These are phyloP conservation scores for Magnaporthiopsis incrustans DNA, from an alignment of 2,329 filamentous ascomycete species.

Conservation along the genomic window DNA sequence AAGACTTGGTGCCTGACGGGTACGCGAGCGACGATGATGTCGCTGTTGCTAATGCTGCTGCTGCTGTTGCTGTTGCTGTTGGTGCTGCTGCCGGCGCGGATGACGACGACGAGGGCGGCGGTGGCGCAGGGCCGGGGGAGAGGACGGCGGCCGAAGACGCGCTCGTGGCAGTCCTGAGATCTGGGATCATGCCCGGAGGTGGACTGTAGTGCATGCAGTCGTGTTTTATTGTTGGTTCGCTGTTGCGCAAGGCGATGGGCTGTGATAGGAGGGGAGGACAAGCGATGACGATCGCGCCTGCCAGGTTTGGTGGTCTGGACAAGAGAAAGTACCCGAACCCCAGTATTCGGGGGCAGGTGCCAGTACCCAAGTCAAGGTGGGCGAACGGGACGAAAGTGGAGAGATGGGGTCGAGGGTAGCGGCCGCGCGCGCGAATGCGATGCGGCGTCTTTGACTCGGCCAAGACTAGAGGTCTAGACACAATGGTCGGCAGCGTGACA, in stretches of 20 bases:
- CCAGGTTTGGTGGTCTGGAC: not conserved
- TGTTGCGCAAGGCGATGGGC: not conserved
- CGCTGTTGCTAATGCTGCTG: not conserved
- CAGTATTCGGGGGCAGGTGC: not conserved
- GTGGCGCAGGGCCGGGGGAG: too few relatives aligned
- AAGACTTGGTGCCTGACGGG: too few relatives aligned
- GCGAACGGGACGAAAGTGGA: slow-evolving; percentile 3
- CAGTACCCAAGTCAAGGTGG: not conserved
- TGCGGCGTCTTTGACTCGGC: slow-evolving; percentile 1
- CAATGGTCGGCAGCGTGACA: not conserved
- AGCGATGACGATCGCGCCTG: slow-evolving; percentile 18
- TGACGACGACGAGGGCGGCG: slow-evolving; percentile 1
- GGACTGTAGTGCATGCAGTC: slow-evolving; percentile 24
- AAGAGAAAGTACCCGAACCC: slow-evolving; percentile 1
- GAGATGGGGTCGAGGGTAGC: not conserved
- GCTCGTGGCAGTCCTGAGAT: too few relatives aligned
- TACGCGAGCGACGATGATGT: too few relatives aligned
- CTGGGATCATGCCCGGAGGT: slow-evolving; percentile 21
- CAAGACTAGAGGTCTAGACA: not conserved
- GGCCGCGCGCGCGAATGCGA: too few relatives aligned
- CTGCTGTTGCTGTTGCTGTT: not conserved
- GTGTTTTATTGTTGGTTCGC: not conserved
- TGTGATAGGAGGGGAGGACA: slow-evolving; percentile 1
- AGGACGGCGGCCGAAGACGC: too few relatives aligned
- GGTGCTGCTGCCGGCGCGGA: not conserved